phyloP scores from a whole-genome alignment of 129 eudicot species.

The Sambucus nigra region DNA sequence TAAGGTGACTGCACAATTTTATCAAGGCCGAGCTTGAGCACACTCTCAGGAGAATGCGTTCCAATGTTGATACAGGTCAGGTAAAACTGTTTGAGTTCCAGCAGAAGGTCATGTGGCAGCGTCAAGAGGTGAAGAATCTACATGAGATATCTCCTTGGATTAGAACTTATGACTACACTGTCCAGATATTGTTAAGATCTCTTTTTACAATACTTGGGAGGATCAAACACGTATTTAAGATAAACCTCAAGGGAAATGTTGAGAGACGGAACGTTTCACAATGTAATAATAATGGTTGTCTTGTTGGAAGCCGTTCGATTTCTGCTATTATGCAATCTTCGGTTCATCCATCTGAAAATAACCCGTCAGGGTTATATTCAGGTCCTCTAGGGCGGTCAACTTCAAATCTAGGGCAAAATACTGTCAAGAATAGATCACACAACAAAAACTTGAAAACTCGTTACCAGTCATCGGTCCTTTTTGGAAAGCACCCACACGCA shows the following conservation, averaged over 20 bases:
- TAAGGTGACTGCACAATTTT: slow-evolving; percentile 47
- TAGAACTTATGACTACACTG: slow-evolving; percentile 58
- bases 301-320: slow-evolving; percentile 41
- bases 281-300: slow-evolving; percentile 13
- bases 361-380: slow-evolving; percentile 18
- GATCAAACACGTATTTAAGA: slow-evolving; percentile 49
- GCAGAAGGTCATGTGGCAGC: slow-evolving; percentile 83
- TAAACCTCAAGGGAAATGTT: slow-evolving; percentile 11
- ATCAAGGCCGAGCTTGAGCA: slow-evolving; percentile 55
- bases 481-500: slow-evolving; percentile 27
- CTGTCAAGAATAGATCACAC: slow-evolving; percentile 17
- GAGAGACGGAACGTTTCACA: slow-evolving; percentile 21
- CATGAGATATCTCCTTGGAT: slow-evolving; percentile 86
- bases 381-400: slow-evolving; percentile 42
- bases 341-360: slow-evolving; percentile 41
- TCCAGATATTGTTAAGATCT: slow-evolving; percentile 63
- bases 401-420: slow-evolving; percentile 38
- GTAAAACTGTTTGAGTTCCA: slow-evolving; percentile 64
- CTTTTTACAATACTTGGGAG: slow-evolving; percentile 57
- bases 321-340: slow-evolving; percentile 39
- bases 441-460: slow-evolving; percentile 18
- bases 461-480: slow-evolving; percentile 18
- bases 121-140: slow-evolving; percentile 61
- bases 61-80: slow-evolving; percentile 34
- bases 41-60: slow-evolving; percentile 54